Base-by-base conservation (phyloP, 192 early-diverging fungal genomes). In the Gorgonomyces haynaldii region DNA sequence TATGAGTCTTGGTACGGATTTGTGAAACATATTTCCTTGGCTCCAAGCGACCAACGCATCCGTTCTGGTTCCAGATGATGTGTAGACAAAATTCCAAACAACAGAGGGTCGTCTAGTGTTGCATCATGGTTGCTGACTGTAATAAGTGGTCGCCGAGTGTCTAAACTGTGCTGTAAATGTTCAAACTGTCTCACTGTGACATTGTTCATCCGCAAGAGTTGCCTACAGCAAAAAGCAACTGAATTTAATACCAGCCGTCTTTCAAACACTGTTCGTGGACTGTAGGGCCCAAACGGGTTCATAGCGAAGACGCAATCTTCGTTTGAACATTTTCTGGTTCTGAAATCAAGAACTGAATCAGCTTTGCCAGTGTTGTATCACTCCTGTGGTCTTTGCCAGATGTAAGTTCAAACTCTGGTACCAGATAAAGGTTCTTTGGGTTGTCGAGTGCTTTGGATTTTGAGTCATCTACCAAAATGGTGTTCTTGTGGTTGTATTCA, bases 31-130 rank as follows among this genome's bases (percentile, higher is more conserved):
- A 91, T 78, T 52, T 94, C 88, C 43, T 78, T 77, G 4, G 91
- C 88, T n/a, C 87, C 85, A 29, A 94, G 63, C 4, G 83, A 81
- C 85, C 86, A 91, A 30, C 91, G 77, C 61, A 81, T 68, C 1
- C 62, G 57, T 20, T 64, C 48, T 4, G 72, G 4, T 42, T 63
- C 25, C 19, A 45, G 23, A 53, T 22, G 35, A 16, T 0, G 20
- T n/a, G 19, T 27, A 45, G 13, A 19, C 49, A 46, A 42, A 12
- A 6, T 22, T 43, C 60, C 60, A 24, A 41, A 62, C 44, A 60
- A 23, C 16, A 54, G 20, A 9, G 66, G 66, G 38, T 68, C 66
- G 34, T 68, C 66, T 21, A 63, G 26, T 13, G 56, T 53, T 15
- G 54, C 47, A 8, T 39, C 34, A 37, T 68, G 66, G 40, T 68